Evolutionary conservation across 2,329 filamentous ascomycete genomes (phyloP).

Genomic region (Fusarium mexicanum): DNA sequence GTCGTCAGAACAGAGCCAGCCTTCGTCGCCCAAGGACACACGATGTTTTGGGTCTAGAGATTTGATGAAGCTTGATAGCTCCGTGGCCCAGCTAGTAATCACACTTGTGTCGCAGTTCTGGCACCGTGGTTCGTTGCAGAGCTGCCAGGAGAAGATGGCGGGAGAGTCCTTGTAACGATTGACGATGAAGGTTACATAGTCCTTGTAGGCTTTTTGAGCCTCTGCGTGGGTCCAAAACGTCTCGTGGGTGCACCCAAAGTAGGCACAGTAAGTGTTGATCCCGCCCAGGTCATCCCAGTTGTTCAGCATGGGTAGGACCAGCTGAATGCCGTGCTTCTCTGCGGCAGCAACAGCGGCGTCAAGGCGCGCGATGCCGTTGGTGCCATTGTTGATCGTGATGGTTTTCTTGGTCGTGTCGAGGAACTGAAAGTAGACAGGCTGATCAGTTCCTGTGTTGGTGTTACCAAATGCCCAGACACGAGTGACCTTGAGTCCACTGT

Average conservation of each 20-base stretch:
- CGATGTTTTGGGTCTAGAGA: neutral
- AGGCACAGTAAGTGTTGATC: neutral
- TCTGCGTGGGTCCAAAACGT: neutral
- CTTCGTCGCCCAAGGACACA: neutral
- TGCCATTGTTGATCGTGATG: neutral
- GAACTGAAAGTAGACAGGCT: neutral
- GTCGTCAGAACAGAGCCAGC: neutral
- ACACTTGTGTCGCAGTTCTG: neutral
- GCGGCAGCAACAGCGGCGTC: neutral
- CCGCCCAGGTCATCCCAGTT: conserved; percentile 3
- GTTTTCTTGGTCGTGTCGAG: neutral
- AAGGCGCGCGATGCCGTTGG: neutral
- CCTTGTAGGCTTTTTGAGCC: neutral
- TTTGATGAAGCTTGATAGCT: neutral
- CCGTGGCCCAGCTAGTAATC: neutral
- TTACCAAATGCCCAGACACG: neutral
- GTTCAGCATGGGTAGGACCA: neutral
- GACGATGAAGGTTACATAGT: neutral
- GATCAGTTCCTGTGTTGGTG: neutral
- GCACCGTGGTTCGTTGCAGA: neutral
- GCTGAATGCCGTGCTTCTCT: neutral
- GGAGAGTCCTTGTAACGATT: neutral
- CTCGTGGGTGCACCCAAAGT: conserved; percentile 2
- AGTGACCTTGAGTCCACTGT: neutral
- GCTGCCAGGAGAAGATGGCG: conserved; percentile 3